Evolutionary conservation across 1,284 basidiomycete genomes (phyloP), one percentile per base, ranked within the genome.

Genomic region (Sporisorium graminicola): DNA sequence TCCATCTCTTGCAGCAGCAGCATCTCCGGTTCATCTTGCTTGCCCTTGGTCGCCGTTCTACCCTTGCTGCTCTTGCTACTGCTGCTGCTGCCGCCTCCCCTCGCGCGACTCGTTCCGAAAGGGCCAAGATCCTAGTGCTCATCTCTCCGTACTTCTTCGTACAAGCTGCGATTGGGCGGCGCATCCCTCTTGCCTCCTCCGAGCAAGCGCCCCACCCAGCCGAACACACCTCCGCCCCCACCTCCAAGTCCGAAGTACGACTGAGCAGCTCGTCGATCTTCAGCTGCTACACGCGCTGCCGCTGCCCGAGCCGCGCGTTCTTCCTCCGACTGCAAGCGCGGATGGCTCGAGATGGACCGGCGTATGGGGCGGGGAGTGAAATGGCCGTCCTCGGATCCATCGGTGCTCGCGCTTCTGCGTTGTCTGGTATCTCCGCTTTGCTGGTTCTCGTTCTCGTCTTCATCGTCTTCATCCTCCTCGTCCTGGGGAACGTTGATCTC

Each of bases 231-330:
- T 16, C 50, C 31, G 10, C 46, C 37, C 7, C 18, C n/a, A 22
- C 49, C n/a, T n/a, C n/a, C 66, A 2, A 76, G 6, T 3, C 65
- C 68, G 14, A 75, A 78, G 57, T 65, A 98, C 18, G 60, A 65
- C 26, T 70, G 62, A 2, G 73, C 65, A 70, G 93, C 92, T 80
- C 92, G 90, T 0, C 94, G 61, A 18, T 82, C 73, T 24, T 77
- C 77, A 0, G 74, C 71, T 0, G 78, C 78, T 2, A 80, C 76
- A 1, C 70, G 66, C 1, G 78, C 72, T 22, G 83, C 84, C 18
- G 71, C 76, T 1, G 83, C 83, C 24, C 82, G 87, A 73, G 93
- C 92, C 0, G 92, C 92, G 70, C 91, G 90, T 69, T 92, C 90
- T 78, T 93, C 92, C 47, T 91, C 82, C 65, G 88, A 87, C 86